Conservation (phyloP, 768 basidiomycete genomes). For the Tricholoma matsutake region DNA sequence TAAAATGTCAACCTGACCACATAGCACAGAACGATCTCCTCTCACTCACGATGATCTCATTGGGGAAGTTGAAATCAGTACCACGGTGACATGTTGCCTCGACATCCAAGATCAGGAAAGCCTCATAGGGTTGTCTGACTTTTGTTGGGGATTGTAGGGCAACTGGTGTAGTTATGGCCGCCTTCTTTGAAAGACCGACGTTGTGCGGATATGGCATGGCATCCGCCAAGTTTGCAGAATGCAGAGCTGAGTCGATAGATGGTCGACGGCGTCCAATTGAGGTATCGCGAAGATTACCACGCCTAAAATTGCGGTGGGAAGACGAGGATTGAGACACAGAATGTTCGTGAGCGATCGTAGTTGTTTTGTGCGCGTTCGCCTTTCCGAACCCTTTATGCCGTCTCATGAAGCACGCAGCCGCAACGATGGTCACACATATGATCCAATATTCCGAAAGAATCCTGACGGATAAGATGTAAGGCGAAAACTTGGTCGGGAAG, state of each 20-base stretch:
- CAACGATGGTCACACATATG: constrained; percentile 13
- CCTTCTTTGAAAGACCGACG: constrained; percentile 14
- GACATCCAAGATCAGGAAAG: constrained; percentile 85
- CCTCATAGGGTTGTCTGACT: constrained; percentile 56
- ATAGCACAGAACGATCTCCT: neutral
- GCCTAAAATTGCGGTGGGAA: neutral
- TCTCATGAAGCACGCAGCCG: constrained; percentile 28
- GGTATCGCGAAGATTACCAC: constrained; percentile 3
- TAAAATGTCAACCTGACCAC: neutral
- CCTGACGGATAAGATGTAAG: constrained; percentile 4
- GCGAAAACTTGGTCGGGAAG: neutral
- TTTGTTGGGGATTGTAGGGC: constrained; percentile 10
- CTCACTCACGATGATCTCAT: constrained; percentile 87
- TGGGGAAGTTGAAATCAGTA: constrained; percentile 78
- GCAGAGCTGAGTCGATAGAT: neutral
- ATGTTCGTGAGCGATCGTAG: neutral
- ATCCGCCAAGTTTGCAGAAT: neutral
- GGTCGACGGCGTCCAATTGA: constrained; percentile 5
- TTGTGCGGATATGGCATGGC: constrained; percentile 13
- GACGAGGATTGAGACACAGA: neutral
- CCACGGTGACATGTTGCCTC: constrained; percentile 79
- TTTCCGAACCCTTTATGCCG: constrained; percentile 21
- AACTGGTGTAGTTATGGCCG: constrained; percentile 11
- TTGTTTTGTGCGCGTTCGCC: constrained; percentile 7
- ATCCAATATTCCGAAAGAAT: constrained; percentile 12